Evolutionary conservation across 371 early-diverging fungal species (phyloP).

Genomic region (Mortierella sp.): DNA sequence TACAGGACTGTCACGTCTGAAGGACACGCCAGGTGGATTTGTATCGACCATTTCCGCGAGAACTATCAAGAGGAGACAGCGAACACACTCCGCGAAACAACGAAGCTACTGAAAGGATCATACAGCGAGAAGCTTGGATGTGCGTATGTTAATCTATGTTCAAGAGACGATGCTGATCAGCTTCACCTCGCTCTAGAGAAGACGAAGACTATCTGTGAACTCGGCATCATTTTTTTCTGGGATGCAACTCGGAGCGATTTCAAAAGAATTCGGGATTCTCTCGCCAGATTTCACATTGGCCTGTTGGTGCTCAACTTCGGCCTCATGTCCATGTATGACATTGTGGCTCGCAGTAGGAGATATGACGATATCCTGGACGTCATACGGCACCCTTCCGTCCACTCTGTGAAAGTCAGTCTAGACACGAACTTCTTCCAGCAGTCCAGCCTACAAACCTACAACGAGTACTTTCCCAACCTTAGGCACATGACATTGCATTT

Average conservation of each 20-base stretch:
- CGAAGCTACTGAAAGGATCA: not conserved
- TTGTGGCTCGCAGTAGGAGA: conserved; percentile 4
- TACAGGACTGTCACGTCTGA: conserved; percentile 16
- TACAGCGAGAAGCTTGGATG: conserved; percentile 15
- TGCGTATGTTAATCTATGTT: conserved; percentile 5
- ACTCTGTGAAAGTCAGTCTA: not conserved
- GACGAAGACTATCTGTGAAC: conserved; percentile 12
- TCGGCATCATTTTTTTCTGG: conserved; percentile 15
- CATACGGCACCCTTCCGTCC: conserved; percentile 8
- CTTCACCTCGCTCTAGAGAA: conserved; percentile 18
- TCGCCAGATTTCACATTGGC: conserved; percentile 15
- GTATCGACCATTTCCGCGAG: conserved; percentile 22
- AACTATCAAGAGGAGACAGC: conserved; percentile 2
- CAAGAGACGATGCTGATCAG: conserved; percentile 7
- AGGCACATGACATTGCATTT: too few relatives aligned
- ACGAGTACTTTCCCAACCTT: too few relatives aligned
- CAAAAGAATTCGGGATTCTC: conserved; percentile 14
- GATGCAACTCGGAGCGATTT: not conserved
- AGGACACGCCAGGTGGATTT: conserved; percentile 33
- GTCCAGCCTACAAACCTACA: too few relatives aligned
- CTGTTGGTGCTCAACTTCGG: not conserved
- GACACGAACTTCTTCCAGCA: too few relatives aligned
- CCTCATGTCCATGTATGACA: not conserved
- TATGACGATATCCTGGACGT: conserved; percentile 16
- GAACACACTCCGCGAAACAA: not conserved